These are phyloP conservation scores for Aspergillus biplanus DNA, from an alignment of 495 filamentous ascomycete genomes.

Conservation along the genomic window DNA sequence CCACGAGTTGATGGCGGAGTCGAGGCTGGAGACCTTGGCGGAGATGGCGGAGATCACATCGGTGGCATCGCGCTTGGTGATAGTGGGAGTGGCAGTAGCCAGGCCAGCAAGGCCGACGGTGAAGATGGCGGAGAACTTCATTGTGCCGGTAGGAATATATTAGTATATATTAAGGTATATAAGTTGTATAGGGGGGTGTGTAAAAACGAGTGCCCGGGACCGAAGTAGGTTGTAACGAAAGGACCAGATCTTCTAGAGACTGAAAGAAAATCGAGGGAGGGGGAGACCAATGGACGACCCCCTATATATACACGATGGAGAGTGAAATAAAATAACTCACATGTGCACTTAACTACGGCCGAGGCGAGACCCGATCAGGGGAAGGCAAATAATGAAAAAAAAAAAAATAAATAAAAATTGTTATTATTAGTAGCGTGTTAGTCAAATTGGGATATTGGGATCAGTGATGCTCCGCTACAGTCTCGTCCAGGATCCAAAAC, in stretches of 20 bases:
- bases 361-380: conserved; percentile 26
- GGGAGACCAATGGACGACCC: background rate
- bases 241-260: conserved; percentile 21
- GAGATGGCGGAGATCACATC: conserved; percentile 38
- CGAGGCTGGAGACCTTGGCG: conserved; percentile 36
- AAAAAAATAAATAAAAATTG: background rate
- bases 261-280: background rate
- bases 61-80: conserved; percentile 36
- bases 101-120: conserved; percentile 34
- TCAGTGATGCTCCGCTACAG: conserved; percentile 5
- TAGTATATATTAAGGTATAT: conserved; percentile 20
- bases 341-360: conserved; percentile 20
- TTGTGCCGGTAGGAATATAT: conserved; percentile 28
- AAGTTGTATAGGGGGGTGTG: conserved; percentile 30
- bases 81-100: conserved; percentile 32
- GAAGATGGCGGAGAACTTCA: conserved; percentile 45
- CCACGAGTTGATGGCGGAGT: conserved; percentile 40
- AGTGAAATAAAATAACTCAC: conserved; percentile 18
- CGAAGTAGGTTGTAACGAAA: conserved; percentile 17
- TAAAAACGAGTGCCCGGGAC: conserved; percentile 31
- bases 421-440: background rate
- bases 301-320: conserved; percentile 25
- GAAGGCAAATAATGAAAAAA: conserved; percentile 3
- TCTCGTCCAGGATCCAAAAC: background rate
- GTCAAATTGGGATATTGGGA: background rate